A percentile compares a stretch with the other conserved stretches of the same genome.
Conservation (phyloP, 2,329 filamentous ascomycete species). For the Botrytis aclada region DNA sequence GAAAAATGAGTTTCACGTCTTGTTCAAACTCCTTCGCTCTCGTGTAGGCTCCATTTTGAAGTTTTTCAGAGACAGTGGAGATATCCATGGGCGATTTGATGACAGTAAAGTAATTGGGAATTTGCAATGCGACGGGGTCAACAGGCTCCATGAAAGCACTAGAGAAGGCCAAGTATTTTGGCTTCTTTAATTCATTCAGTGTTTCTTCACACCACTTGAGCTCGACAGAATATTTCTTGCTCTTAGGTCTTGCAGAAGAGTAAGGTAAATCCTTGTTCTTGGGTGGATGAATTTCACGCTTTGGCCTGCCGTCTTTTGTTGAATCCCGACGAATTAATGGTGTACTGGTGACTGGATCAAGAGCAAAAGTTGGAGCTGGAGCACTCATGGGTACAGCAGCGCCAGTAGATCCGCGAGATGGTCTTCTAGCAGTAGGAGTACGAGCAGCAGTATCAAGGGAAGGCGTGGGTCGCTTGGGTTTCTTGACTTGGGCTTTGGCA, state of each 20-base stretch:
- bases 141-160: conserved; percentile 79
- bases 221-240: conserved; percentile 84
- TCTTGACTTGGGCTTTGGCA: conserved; percentile 52
- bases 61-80: conserved; percentile 72
- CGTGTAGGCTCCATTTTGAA: conserved; percentile 75
- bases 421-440: conserved; percentile 40
- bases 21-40: conserved; percentile 81
- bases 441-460: conserved; percentile 40
- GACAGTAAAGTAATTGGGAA: conserved; percentile 87
- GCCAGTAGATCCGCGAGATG: conserved; percentile 35
- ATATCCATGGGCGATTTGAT: conserved; percentile 98
- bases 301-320: conserved; percentile 74
- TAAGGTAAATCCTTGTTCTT: conserved; percentile 92
- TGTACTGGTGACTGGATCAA: conserved; percentile 68
- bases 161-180: conserved; percentile 66
- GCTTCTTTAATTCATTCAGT: conserved; percentile 71
- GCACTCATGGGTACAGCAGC: conserved; percentile 38
- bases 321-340: conserved; percentile 85
- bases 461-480: conserved; percentile 58
- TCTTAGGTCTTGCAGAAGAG: conserved; percentile 76
- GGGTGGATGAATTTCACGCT: conserved; percentile 89
- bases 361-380: conserved; percentile 61
- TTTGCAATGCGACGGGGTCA: conserved; percentile 89
- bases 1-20: conserved; percentile 78
- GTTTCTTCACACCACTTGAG: conserved; percentile 86